These are phyloP conservation scores for Cyberlindnera samutprakarnensis DNA, from an alignment of 805 yeast genomes.

Conservation along the genomic window DNA sequence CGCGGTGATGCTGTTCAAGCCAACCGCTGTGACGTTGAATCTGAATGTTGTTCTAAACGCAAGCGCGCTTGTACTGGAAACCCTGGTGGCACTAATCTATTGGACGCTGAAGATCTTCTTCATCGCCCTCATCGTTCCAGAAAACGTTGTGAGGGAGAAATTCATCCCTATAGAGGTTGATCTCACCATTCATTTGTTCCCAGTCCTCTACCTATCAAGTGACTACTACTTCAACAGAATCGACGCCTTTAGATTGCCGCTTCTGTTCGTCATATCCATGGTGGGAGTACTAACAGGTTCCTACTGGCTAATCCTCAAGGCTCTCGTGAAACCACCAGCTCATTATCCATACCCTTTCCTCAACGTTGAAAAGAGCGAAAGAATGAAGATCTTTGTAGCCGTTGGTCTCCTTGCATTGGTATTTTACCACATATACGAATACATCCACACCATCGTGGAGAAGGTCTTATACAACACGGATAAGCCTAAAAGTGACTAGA, in stretches of 20 bases:
- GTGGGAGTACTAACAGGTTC: slow-evolving; percentile 32
- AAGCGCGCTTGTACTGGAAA: slow-evolving; percentile 48
- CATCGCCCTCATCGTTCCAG: slow-evolving; percentile 37
- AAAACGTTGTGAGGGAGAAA: slow-evolving; percentile 17
- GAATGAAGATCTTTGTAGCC: slow-evolving; percentile 40
- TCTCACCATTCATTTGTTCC: slow-evolving; percentile 52
- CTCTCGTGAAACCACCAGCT: slow-evolving; percentile 39
- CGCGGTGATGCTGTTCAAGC: slow-evolving; percentile 17
- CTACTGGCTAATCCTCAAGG: slow-evolving; percentile 48
- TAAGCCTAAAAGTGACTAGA: slow-evolving; percentile 4
- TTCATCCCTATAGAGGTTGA: slow-evolving; percentile 45
- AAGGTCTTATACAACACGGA: slow-evolving; percentile 2
- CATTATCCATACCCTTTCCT: slow-evolving; percentile 64
- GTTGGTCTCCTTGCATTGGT: slow-evolving; percentile 34
- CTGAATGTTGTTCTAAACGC: slow-evolving; percentile 29
- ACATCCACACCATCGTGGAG: slow-evolving; percentile 17
- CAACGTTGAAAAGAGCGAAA: slow-evolving; percentile 38
- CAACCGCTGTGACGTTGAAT: neutral
- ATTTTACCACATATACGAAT: slow-evolving; percentile 24
- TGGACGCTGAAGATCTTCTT: slow-evolving; percentile 61
- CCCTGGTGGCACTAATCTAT: slow-evolving; percentile 54
- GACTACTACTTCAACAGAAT: slow-evolving; percentile 52
- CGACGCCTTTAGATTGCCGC: slow-evolving; percentile 29
- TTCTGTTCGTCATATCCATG: slow-evolving; percentile 32
- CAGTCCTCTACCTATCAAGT: slow-evolving; percentile 40